Evolutionary conservation across 176 grass and related monocot genomes (phyloP).

Genomic region (Aechmea fasciata): DNA sequence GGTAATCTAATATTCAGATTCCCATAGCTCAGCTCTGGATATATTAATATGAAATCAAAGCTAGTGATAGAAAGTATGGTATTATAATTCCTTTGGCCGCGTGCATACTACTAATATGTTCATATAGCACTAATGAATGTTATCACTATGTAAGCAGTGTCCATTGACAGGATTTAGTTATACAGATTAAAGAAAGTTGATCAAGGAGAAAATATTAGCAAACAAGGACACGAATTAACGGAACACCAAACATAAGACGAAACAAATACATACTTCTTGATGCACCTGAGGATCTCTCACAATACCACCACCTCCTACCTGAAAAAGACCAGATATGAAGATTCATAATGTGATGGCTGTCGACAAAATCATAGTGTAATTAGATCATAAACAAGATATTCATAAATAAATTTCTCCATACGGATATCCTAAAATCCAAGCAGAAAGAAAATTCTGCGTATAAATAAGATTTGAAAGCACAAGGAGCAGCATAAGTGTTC

Average conservation of each 20-base stretch:
- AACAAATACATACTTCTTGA: conserved; percentile 58
- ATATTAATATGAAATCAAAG: not conserved
- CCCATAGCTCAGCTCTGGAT: not conserved
- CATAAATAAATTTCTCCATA: too few species aligned
- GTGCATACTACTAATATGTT: too few species aligned
- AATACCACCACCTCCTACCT: conserved; percentile 91
- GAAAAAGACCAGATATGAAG: conserved; percentile 1
- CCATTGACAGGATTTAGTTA: not conserved
- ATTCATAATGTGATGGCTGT: not conserved
- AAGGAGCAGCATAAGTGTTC: not conserved
- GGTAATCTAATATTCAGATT: not conserved
- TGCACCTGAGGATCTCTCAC: conserved; percentile 84
- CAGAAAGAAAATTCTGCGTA: too few species aligned
- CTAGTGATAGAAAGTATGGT: not conserved
- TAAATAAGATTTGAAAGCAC: too few species aligned
- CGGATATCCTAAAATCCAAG: too few species aligned
- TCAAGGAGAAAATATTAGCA: not conserved
- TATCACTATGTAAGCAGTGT: too few species aligned
- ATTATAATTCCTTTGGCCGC: too few species aligned
- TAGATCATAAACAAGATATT: not conserved
- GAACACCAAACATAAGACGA: not conserved
- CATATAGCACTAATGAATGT: too few species aligned
- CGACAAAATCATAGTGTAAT: not conserved
- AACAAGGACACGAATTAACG: not conserved
- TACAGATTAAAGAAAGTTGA: not conserved